Base-by-base conservation (phyloP, 345 rosid species). In the Turnera subulata region DNA sequence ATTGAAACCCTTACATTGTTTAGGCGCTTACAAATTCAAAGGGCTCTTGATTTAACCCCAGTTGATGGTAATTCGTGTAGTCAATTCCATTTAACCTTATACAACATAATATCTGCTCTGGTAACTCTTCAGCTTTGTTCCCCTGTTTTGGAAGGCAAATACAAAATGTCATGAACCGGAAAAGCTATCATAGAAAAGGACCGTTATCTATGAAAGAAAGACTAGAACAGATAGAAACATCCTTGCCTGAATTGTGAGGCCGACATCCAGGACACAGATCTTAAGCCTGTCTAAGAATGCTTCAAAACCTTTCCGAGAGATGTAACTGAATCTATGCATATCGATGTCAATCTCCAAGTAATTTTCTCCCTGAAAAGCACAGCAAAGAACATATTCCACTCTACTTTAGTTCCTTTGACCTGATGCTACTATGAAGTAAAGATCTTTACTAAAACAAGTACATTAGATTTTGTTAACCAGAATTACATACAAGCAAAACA, bases 291-390 rank as follows among this genome's bases (percentile, higher is more conserved):
- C 90, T 42, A 87, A 74, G 75, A 93, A 89, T 62, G 97, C 78
- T 82, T 84, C 96, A 67, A 87, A 85, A 33, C 99, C 99, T 80
- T 93, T 93, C 72, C 99, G 70, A 23, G 99, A 88, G 55, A 94
- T 90, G 69, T 84, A 94, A 76, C 96, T 78, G 71, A 94, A 94
- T 72, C 97, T 85, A 67, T 94, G 99, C 93, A 94, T 90, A 73
- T 94, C 99, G 25, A 94, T 78, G 73, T 90, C 97, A 2, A 94
- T 78, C 83, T 90, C 96, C 0, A 94, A 78, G 84, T 90, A 94
- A 56, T 88, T 80, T 43, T 83, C 89, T 25, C 91, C 99, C 99
- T 94, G 83, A 55, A 52, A 62, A 48, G 16, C 9, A 42, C 44
- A 51, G 6, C n/a, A 21, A 39, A 24, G 23, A n/a, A 9, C 21